Percentiles rank a stretch among this genome's conserved stretches.
These are phyloP conservation scores for Bigelowiella natans DNA, from an alignment of 78 protist species.

Conservation along the genomic window DNA sequence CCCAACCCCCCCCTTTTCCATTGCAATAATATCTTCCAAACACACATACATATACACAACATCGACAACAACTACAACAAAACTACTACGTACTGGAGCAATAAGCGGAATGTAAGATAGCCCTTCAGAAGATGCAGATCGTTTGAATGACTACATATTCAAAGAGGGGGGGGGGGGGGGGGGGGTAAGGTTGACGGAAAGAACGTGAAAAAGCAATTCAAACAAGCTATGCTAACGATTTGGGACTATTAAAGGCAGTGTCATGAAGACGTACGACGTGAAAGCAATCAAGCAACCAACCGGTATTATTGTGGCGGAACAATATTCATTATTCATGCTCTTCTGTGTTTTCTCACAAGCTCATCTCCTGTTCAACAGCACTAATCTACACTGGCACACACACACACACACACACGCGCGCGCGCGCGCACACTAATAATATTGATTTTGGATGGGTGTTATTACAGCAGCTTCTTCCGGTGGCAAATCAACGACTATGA, in stretches of 20 bases:
- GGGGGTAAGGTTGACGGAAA: too few relatives aligned
- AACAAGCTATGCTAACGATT: not conserved
- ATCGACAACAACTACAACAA: not conserved
- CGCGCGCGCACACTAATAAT: not conserved
- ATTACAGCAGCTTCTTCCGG: constrained; percentile 43
- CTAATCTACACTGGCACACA: not conserved
- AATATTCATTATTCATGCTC: not conserved
- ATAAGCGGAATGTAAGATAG: constrained; percentile 35
- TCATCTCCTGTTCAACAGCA: not conserved
- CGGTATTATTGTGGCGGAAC: not conserved
- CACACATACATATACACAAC: not conserved
- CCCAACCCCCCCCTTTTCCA: not conserved
- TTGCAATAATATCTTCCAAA: not conserved
- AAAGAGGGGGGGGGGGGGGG: too few relatives aligned
- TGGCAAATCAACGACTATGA: constrained; percentile 71
- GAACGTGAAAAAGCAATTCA: not conserved
- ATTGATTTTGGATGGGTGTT: not conserved
- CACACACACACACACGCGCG: not conserved
- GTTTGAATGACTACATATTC: not conserved
- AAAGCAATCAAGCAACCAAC: too few relatives aligned
- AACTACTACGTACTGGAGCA: not conserved
- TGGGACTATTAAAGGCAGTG: not conserved
- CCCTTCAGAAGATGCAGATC: not conserved
- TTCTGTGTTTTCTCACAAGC: not conserved
- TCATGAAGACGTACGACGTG: too few relatives aligned